Evolutionary conservation across 441 rosid genomes (phyloP), one percentile per base, ranked within the genome.

Genomic region (Bruguiera hainesii): DNA sequence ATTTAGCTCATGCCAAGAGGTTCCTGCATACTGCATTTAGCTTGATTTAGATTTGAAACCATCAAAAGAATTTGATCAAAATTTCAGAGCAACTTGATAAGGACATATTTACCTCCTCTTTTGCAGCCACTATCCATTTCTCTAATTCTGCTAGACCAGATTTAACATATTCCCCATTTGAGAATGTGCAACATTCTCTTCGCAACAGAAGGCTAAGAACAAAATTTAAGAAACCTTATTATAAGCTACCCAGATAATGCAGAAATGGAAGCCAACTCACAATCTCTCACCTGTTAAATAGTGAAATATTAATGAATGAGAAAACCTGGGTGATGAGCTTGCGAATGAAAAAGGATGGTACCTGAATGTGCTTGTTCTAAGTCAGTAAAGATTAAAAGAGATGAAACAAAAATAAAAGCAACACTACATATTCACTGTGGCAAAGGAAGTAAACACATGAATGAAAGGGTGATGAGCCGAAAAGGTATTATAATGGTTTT

Each of bases 101-200:
- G 68, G 50, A 33, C 56, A 60, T 25, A 69, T 20, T 71, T 84
- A 92, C 99, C 98, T 92, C 97, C 72, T 92, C 96, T 39, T 77
- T 87, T 61, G 82, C 92, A 73, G 63, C 76, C 51, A 78, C 87
- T 59, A 92, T 89, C 99, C 99, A 95, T 80, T 95, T 95, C 86
- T 95, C 99, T 59, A 95, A 75, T 74, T 95, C 99, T 19, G 98
- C 87, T 56, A 95, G 85, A 76, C 99, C 99, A 80, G 99, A 87
- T 78, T 86, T 95, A 64, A 95, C 98, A 70, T 95, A 92, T 73
- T 95, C 98, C 58, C 99, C 99, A 78, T 95, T 95, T 57, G 99
- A 92, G 79, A 95, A 95, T 56, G 98, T 89, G 85, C 98, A 95
- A 70, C 99, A 95, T 78, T 95, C 99, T 70, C 99, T 93, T 63